Evolutionary conservation across 2,329 filamentous ascomycete genomes (phyloP).

Genomic region (Dactylellina leptospora): DNA sequence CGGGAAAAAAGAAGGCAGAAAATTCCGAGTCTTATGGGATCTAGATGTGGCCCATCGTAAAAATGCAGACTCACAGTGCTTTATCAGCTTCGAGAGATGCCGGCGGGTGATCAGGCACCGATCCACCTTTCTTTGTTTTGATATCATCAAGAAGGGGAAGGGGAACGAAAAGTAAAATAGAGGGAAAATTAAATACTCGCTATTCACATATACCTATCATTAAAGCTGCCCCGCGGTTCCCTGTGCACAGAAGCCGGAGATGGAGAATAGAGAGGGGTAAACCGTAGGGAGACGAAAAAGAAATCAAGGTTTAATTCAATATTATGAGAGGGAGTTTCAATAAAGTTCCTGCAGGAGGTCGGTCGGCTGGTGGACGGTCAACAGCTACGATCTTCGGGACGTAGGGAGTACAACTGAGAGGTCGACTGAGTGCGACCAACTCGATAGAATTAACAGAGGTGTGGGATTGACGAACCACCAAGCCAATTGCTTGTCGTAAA

Average conservation of each 20-base stretch:
- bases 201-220: slow-evolving; percentile 18
- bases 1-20: slow-evolving; percentile 13
- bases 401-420: slow-evolving; percentile 37
- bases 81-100: slow-evolving; percentile 49
- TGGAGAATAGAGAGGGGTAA: slow-evolving; percentile 40
- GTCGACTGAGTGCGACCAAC: slow-evolving; percentile 42
- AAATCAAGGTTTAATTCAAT: slow-evolving; percentile 22
- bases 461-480: slow-evolving; percentile 26
- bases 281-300: slow-evolving; percentile 36
- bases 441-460: slow-evolving; percentile 19
- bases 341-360: slow-evolving; percentile 50
- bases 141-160: slow-evolving; percentile 9
- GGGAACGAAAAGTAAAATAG: slow-evolving; percentile 31
- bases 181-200: slow-evolving; percentile 12
- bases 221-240: slow-evolving; percentile 11
- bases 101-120: slow-evolving; percentile 49
- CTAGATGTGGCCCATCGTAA: slow-evolving; percentile 42
- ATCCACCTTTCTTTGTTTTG: slow-evolving; percentile 26
- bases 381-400: slow-evolving; percentile 52
- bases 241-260: slow-evolving; percentile 26
- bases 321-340: slow-evolving; percentile 35
- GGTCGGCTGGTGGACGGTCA: slow-evolving; percentile 30
- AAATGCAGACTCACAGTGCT: slow-evolving; percentile 37
- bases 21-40: slow-evolving; percentile 25
- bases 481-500: slow-evolving; percentile 19